Percentiles rank a stretch among this genome's conserved stretches.
phyloP scores from a whole-genome alignment of 2,329 filamentous ascomycete genomes.

The Lachnellula hyalina region DNA sequence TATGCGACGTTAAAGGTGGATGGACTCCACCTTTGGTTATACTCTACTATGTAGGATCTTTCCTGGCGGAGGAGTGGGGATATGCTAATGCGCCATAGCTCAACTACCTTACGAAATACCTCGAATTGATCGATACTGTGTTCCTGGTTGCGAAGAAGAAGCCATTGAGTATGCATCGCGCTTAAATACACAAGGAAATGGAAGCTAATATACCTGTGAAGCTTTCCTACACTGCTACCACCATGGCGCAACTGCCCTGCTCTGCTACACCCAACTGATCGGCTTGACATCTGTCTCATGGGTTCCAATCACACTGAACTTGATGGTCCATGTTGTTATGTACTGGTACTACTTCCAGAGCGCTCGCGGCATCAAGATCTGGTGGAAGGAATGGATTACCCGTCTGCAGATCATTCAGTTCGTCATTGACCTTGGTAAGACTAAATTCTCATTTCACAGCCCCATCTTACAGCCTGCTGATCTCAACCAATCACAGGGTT shows the following conservation, averaged over 20 bases:
- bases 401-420: conserved; percentile 96
- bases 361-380: conserved; percentile 88
- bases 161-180: conserved; percentile 64
- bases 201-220: conserved; percentile 35
- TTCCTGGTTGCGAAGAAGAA: conserved; percentile 99
- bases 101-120: conserved; percentile 97
- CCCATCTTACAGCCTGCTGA: background rate
- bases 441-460: conserved; percentile 5
- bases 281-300: conserved; percentile 90
- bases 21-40: conserved; percentile 93
- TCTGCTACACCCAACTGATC: conserved; percentile 96
- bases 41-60: conserved; percentile 80
- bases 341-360: conserved; percentile 99
- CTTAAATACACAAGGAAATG: background rate
- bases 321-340: conserved; percentile 95
- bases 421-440: conserved; percentile 83
- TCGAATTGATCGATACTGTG: conserved; percentile 90
- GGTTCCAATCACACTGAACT: conserved; percentile 89
- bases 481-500: conserved; percentile 61
- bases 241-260: conserved; percentile 91
- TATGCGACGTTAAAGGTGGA: conserved; percentile 76
- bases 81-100: conserved; percentile 49
- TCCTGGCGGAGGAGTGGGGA: background rate
- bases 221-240: conserved; percentile 99
- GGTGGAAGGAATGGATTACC: conserved; percentile 99